Conservation (phyloP, 2,329 filamentous ascomycete species). For the Pseudohalonectria lignicola region DNA sequence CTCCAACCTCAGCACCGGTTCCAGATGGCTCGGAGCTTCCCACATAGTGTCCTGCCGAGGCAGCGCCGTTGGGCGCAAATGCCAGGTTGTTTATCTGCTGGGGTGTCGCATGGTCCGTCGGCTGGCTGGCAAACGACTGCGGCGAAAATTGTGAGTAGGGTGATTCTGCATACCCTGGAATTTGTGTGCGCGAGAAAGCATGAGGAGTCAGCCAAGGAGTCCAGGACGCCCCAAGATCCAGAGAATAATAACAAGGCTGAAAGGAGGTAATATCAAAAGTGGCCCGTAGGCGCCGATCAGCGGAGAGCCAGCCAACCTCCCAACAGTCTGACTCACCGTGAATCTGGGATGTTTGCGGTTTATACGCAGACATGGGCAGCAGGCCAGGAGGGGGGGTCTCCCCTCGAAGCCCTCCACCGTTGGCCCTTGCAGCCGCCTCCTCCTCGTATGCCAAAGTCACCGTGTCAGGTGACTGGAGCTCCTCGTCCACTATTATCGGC, state of each 20-base stretch:
- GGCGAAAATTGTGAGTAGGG: constrained; percentile 39
- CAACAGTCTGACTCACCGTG: too few species aligned
- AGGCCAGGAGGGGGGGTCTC: constrained; percentile 45
- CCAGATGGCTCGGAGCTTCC: too few species aligned
- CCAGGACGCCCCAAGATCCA: neutral
- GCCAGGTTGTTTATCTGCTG: constrained; percentile 42
- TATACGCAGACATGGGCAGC: constrained; percentile 77
- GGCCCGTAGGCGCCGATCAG: neutral
- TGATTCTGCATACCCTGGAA: constrained; percentile 29
- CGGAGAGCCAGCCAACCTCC: too few species aligned
- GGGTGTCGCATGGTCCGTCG: constrained; percentile 35
- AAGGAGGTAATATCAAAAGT: neutral
- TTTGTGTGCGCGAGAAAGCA: neutral
- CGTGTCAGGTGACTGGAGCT: constrained; percentile 46
- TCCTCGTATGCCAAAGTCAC: constrained; percentile 46
- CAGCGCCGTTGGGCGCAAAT: constrained; percentile 43
- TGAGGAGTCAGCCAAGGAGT: neutral
- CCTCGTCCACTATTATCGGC: constrained; percentile 47
- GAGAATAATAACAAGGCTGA: neutral
- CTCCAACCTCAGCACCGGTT: too few species aligned
- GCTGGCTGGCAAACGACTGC: constrained; percentile 34
- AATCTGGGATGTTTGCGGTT: constrained; percentile 63
- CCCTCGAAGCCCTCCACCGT: constrained; percentile 42
- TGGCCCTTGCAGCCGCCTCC: constrained; percentile 36
- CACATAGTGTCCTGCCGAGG: constrained; percentile 55